phyloP scores from a whole-genome alignment of 805 yeast species.

The Yarrowia sp. region DNA sequence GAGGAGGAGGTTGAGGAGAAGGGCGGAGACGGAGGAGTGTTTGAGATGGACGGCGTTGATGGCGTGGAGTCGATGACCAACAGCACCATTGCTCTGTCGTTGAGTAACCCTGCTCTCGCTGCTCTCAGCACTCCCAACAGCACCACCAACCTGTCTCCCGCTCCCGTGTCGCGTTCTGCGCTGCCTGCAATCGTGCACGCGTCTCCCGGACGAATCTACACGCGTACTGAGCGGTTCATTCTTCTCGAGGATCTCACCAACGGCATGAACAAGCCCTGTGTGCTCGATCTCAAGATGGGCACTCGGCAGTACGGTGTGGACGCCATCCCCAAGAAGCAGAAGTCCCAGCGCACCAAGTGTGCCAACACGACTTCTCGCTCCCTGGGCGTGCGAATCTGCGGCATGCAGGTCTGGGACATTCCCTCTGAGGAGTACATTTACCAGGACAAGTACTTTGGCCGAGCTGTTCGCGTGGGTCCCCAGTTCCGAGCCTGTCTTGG shows the following conservation, averaged over 20 bases:
- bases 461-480: slow-evolving; percentile 65
- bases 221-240: slow-evolving; percentile 75
- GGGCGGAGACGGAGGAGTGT: not conserved
- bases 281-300: slow-evolving; percentile 94
- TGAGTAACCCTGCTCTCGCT: slow-evolving; percentile 13
- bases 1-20: slow-evolving; percentile 16
- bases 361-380: slow-evolving; percentile 70
- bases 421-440: slow-evolving; percentile 51
- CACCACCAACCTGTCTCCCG: slow-evolving; percentile 14
- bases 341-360: slow-evolving; percentile 82
- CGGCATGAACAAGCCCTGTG: slow-evolving; percentile 82
- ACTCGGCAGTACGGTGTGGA: slow-evolving; percentile 98
- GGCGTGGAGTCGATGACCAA: not conserved
- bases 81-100: not conserved
- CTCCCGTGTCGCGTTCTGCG: slow-evolving; percentile 17
- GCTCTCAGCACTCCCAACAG: slow-evolving; percentile 10
- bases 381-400: slow-evolving; percentile 92
- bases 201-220: slow-evolving; percentile 34
- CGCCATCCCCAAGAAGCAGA: slow-evolving; percentile 66
- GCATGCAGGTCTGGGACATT: slow-evolving; percentile 80
- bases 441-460: slow-evolving; percentile 90
- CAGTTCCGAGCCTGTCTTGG: slow-evolving; percentile 75
- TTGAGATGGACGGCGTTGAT: slow-evolving; percentile 21
- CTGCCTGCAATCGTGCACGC: slow-evolving; percentile 35
- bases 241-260: slow-evolving; percentile 86